A percentile compares a stretch with the other conserved stretches of the same genome.
These are phyloP conservation scores for Aureobasidium sp. DNA, from an alignment of 2,329 filamentous ascomycete genomes.

Conservation along the genomic window DNA sequence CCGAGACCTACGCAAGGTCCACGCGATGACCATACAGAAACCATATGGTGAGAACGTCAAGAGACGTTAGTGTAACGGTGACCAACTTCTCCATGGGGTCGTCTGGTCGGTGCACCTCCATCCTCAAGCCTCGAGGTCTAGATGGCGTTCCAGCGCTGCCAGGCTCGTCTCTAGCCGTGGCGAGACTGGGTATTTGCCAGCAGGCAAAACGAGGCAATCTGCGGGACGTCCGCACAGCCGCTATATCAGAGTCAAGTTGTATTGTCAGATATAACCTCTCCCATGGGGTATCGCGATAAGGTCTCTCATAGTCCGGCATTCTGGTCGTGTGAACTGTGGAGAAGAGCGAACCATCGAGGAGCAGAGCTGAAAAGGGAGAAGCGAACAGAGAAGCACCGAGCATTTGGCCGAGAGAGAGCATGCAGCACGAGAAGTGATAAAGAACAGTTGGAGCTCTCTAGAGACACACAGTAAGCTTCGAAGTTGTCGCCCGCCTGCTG, in stretches of 20 bases:
- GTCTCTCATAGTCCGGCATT: constrained; percentile 1
- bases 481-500: neutral
- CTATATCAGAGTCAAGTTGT: neutral
- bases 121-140: neutral
- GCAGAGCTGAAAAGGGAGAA: neutral
- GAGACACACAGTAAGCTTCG: neutral
- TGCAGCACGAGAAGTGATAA: neutral
- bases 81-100: constrained; percentile 4
- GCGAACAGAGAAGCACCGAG: neutral
- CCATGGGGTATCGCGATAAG: constrained; percentile 7
- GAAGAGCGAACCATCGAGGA: neutral
- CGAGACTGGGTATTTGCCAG: neutral
- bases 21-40: constrained; percentile 1
- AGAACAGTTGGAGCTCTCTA: neutral
- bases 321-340: neutral
- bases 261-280: neutral
- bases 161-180: constrained; percentile 4
- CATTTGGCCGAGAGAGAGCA: neutral
- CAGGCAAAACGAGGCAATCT: neutral
- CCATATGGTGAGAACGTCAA: neutral
- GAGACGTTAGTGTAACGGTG: neutral
- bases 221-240: constrained; percentile 2
- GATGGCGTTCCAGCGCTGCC: neutral
- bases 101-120: neutral
- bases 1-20: neutral